A percentile compares a stretch with the other conserved stretches of the same genome.
Conservation (phyloP, 495 filamentous ascomycete species). For the Acidiella bohemica region DNA sequence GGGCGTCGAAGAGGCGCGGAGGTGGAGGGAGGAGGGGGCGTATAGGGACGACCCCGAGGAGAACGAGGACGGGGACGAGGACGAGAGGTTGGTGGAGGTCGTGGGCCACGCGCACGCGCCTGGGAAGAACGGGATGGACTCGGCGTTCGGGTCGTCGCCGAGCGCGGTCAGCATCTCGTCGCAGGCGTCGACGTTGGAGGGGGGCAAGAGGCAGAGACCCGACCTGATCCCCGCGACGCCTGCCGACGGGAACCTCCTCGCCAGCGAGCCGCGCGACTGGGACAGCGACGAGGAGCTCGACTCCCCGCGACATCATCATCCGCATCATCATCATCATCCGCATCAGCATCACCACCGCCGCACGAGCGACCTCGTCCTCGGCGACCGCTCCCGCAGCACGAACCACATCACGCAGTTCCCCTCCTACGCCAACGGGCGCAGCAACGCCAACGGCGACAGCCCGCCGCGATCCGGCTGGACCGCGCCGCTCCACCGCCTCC, state of each 20-base stretch:
- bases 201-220: too few relatives aligned
- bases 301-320: too few relatives aligned
- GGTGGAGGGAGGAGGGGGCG: slow-evolving; percentile 26
- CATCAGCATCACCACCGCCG: slow-evolving; percentile 1
- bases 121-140: slow-evolving; percentile 29
- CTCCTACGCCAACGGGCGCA: slow-evolving; percentile 14
- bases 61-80: slow-evolving; percentile 21
- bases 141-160: slow-evolving; percentile 18
- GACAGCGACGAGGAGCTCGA: neutral
- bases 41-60: slow-evolving; percentile 51
- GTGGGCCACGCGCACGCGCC: too few relatives aligned
- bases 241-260: slow-evolving; percentile 25
- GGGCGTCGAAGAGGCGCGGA: slow-evolving; percentile 5
- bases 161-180: slow-evolving; percentile 5
- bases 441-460: slow-evolving; percentile 2
- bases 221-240: slow-evolving; percentile 34
- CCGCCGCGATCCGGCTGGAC: slow-evolving; percentile 1
- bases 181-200: slow-evolving; percentile 9
- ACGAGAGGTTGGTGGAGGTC: slow-evolving; percentile 18
- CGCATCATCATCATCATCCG: too few relatives aligned
- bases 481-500: slow-evolving; percentile 1
- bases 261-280: slow-evolving; percentile 22
- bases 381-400: slow-evolving; percentile 14
- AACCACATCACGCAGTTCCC: slow-evolving; percentile 24
- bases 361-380: slow-evolving; percentile 3